A percentile compares a stretch with the other conserved stretches of the same genome.
Conservation (phyloP, 106 monocot species). For the Narthecium ossifragum region DNA sequence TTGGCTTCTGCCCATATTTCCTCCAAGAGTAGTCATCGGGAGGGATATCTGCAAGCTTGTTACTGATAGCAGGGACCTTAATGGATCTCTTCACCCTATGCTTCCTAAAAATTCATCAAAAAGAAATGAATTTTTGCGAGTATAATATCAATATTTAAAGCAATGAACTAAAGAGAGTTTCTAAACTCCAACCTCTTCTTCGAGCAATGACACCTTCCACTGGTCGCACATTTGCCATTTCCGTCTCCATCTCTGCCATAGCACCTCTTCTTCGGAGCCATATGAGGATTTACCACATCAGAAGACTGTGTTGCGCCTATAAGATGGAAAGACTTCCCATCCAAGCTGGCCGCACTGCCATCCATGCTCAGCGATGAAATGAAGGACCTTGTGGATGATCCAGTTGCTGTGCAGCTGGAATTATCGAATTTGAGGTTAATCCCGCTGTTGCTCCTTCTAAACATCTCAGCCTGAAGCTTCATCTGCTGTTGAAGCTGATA, state of each 20-base stretch:
- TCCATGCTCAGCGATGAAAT: slow-evolving; percentile 84
- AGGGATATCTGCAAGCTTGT: slow-evolving; percentile 89
- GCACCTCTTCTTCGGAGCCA: slow-evolving; percentile 47
- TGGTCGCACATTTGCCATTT: slow-evolving; percentile 47
- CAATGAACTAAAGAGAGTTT: neutral
- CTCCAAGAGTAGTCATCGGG: slow-evolving; percentile 95
- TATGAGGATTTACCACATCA: slow-evolving; percentile 25
- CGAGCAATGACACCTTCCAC: slow-evolving; percentile 72
- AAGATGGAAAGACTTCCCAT: slow-evolving; percentile 49
- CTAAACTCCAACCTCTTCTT: slow-evolving; percentile 61
- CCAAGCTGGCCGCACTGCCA: slow-evolving; percentile 58
- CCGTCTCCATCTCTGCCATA: slow-evolving; percentile 60
- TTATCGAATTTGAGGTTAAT: slow-evolving; percentile 75
- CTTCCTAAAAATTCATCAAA: slow-evolving; percentile 38
- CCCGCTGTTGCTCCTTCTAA: slow-evolving; percentile 43
- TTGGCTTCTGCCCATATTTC: slow-evolving; percentile 94
- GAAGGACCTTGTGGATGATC: slow-evolving; percentile 70
- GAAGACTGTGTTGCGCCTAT: slow-evolving; percentile 55
- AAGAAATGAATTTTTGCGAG: neutral
- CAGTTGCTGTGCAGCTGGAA: slow-evolving; percentile 59
- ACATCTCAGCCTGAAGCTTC: slow-evolving; percentile 72
- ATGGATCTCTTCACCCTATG: slow-evolving; percentile 76
- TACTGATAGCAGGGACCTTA: slow-evolving; percentile 86
- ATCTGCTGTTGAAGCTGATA: slow-evolving; percentile 62
- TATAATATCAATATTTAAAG: neutral